Base-by-base conservation (phyloP, 352 stramenopile species). In the Globisporangium perplexum region DNA sequence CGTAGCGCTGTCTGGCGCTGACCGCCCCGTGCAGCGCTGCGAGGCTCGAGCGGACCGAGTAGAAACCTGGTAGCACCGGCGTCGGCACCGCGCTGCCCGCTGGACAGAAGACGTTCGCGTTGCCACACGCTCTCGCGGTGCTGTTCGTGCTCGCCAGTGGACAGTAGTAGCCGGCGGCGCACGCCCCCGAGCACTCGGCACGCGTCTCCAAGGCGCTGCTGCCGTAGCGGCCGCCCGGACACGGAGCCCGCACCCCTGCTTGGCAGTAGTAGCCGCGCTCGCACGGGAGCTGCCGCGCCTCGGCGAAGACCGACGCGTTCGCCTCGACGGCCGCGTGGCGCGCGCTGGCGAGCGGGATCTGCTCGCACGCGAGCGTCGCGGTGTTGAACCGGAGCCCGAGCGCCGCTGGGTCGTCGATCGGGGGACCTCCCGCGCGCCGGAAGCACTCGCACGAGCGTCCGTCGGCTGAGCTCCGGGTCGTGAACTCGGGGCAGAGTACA, bases 231-330 rank as follows among this genome's bases (percentile, higher is more conserved):
- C 77, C 81, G 1, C 68, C 77, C 24, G 76, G 76, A 49, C 81
- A 91, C 17, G 77, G 76, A 15, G 54, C 71, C 0, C 75, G 74
- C 2, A 86, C 57, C 0, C 81, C 81, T 31, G 59, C 38, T 7
- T 49, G 26, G 52, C 82, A 93, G 43, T 73, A 92, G 57, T 68
- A 86, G 12, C 84, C 82, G 44, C 47, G 54, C 36, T 93, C 80
- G 55, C 84, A 95, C 2, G 71, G 59, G 23, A 66, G 66, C 58
- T 91, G 72, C 35, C 59, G 31, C 7, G 62, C 59, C 7, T 77
- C 67, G 7, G 68, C 86, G 55, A 70, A 74, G 14, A 79, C 28
- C 43, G 70, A 75, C 18, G 55, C 23, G n/a, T 62, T 65, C 23
- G 62, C 60, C 7, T 65, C 46, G 10, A 35, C 24, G 7, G 60